A percentile compares a stretch with the other conserved stretches of the same genome.
phyloP scores from a whole-genome alignment of 2,329 filamentous ascomycete species.

The Stachybotrys echinatus region DNA sequence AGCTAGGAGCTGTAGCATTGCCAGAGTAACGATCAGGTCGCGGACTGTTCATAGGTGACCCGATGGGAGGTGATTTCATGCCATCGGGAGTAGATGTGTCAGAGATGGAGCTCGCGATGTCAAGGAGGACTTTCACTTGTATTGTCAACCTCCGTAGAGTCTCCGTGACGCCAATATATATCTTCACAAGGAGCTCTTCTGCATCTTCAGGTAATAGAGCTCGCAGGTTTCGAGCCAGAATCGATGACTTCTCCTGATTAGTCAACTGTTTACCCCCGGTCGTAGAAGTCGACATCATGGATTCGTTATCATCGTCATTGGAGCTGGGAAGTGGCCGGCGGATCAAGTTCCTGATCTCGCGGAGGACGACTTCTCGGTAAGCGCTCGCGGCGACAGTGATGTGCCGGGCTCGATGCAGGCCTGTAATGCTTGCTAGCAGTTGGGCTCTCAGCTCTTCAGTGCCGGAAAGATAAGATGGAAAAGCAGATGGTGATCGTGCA shows the following conservation, averaged over 20 bases:
- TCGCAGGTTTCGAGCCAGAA: constrained; percentile 81
- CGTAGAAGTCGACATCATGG: constrained; percentile 74
- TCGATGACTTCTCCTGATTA: constrained; percentile 84
- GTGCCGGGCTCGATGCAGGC: constrained; percentile 76
- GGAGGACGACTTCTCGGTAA: constrained; percentile 77
- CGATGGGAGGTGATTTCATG: constrained; percentile 41
- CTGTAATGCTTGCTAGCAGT: constrained; percentile 66
- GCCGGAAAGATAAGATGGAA: constrained; percentile 74
- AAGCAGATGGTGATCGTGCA: constrained; percentile 59
- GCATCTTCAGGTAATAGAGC: constrained; percentile 79
- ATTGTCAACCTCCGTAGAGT: constrained; percentile 78
- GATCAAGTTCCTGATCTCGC: constrained; percentile 83
- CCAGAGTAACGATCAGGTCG: constrained; percentile 24
- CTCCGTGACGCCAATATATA: constrained; percentile 86
- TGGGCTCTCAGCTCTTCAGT: constrained; percentile 65
- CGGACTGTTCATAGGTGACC: constrained; percentile 50
- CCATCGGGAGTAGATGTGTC: constrained; percentile 31
- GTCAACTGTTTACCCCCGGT: constrained; percentile 62
- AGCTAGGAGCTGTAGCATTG: constrained; percentile 17
- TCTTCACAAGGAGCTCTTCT: constrained; percentile 72
- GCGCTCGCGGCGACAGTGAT: constrained; percentile 75
- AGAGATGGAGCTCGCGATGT: constrained; percentile 76
- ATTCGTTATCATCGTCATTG: constrained; percentile 89
- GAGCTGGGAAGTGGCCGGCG: constrained; percentile 83
- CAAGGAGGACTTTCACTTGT: constrained; percentile 90